Conservation (phyloP, 495 filamentous ascomycete genomes). For the Hypoxylon intermedium region DNA sequence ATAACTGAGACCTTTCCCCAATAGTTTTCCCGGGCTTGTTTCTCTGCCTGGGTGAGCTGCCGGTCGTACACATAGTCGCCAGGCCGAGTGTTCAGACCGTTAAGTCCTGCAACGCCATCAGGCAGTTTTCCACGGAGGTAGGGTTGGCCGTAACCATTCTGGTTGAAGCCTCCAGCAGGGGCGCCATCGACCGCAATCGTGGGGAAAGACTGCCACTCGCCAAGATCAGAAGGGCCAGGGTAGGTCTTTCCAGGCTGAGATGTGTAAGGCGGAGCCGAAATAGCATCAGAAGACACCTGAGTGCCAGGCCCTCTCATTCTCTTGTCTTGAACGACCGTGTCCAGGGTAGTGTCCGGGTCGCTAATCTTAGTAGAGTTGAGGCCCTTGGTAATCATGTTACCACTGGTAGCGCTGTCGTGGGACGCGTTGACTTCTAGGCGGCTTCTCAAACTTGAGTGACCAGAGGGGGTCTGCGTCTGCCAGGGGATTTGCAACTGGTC, state of each 20-base stretch:
- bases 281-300: constrained; percentile 12
- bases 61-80: constrained; percentile 56
- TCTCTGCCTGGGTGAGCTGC: constrained; percentile 56
- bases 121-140: constrained; percentile 56
- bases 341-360: constrained; percentile 26
- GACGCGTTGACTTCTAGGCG: constrained; percentile 26
- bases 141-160: constrained; percentile 34
- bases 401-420: constrained; percentile 26
- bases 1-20: constrained; percentile 56
- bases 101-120: constrained; percentile 44
- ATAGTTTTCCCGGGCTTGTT: constrained; percentile 56
- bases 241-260: background rate
- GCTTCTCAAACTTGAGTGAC: constrained; percentile 26
- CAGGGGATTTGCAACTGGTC: too few relatives aligned
- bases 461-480: constrained; percentile 21
- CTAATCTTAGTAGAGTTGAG: constrained; percentile 26
- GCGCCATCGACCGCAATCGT: too few relatives aligned
- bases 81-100: constrained; percentile 41
- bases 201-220: too few relatives aligned
- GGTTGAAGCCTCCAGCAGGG: too few relatives aligned
- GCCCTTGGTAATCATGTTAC: constrained; percentile 2
- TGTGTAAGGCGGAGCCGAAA: too few relatives aligned
- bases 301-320: constrained; percentile 8
- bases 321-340: constrained; percentile 27
- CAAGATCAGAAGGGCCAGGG: constrained; percentile 17